phyloP scores from a whole-genome alignment of 1,139 yeast genomes.

The Taphrina betulina region DNA sequence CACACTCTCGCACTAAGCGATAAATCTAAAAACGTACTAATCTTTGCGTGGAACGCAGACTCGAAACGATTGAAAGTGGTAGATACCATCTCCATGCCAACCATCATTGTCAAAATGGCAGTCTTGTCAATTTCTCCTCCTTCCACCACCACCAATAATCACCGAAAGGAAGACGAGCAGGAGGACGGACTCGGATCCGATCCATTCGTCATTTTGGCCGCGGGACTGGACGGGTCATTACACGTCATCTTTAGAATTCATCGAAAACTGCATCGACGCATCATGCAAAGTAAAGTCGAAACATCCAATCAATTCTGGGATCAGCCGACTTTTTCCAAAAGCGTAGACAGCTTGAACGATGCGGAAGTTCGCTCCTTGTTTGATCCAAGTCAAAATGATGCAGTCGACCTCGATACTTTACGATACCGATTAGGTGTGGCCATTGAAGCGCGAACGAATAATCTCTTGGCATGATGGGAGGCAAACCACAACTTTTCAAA shows the following conservation, averaged over 20 bases:
- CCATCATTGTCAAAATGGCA: not conserved
- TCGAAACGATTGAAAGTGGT: not conserved
- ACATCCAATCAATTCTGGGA: too few relatives aligned
- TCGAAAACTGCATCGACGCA: too few relatives aligned
- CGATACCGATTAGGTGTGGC: too few relatives aligned
- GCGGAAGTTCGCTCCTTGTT: too few relatives aligned
- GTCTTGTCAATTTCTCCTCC: not conserved
- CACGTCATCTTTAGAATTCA: conserved; percentile 1
- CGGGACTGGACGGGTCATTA: conserved; percentile 11
- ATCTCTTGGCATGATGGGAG: too few relatives aligned
- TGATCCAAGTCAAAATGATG: too few relatives aligned
- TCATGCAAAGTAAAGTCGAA: too few relatives aligned
- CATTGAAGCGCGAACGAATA: too few relatives aligned
- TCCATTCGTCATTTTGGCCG: conserved; percentile 10
- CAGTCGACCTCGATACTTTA: too few relatives aligned
- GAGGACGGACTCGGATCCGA: not conserved
- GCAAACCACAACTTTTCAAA: too few relatives aligned
- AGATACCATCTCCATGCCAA: not conserved
- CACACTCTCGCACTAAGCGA: conserved; percentile 4
- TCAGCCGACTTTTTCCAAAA: too few relatives aligned
- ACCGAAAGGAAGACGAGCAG: not conserved
- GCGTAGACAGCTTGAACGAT: too few relatives aligned
- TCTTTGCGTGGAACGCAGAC: conserved; percentile 2
- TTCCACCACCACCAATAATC: not conserved
- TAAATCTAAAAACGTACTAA: not conserved